Evolutionary conservation across 2,329 filamentous ascomycete genomes (phyloP).

Genomic region (Alternaria tenuissima): DNA sequence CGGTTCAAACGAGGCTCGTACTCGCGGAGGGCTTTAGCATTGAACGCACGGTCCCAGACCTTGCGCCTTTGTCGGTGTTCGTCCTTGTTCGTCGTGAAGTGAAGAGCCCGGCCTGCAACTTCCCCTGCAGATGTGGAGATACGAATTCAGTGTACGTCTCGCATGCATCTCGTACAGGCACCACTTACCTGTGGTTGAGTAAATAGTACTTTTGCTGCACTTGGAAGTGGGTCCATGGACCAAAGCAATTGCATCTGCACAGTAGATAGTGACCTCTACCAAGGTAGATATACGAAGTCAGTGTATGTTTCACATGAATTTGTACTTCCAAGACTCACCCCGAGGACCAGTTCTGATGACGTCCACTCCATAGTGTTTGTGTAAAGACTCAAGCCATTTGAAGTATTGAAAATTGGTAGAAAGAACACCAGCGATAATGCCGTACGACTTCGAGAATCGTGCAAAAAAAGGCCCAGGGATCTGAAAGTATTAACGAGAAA

Average conservation of each 20-base stretch:
- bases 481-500: constrained; percentile 5
- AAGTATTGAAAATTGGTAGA: constrained; percentile 35
- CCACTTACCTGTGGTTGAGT: constrained; percentile 17
- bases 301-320: background rate
- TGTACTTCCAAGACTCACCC: background rate
- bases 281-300: background rate
- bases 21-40: constrained; percentile 43
- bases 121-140: constrained; percentile 2
- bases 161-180: too few relatives aligned
- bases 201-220: constrained; percentile 44
- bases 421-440: constrained; percentile 34
- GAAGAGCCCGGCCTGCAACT: constrained; percentile 32
- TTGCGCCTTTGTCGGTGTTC: constrained; percentile 43
- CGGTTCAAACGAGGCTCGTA: constrained; percentile 48
- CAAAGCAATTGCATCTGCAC: constrained; percentile 37
- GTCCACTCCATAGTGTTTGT: constrained; percentile 41
- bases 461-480: constrained; percentile 52
- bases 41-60: constrained; percentile 47
- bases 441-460: constrained; percentile 51
- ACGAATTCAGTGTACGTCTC: too few relatives aligned
- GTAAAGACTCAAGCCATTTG: constrained; percentile 32
- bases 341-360: constrained; percentile 47
- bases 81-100: constrained; percentile 39
- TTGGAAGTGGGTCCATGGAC: constrained; percentile 41
- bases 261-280: constrained; percentile 40